These are phyloP conservation scores for Lotus japonicus DNA, from an alignment of 306 rosid species.

Conservation along the genomic window DNA sequence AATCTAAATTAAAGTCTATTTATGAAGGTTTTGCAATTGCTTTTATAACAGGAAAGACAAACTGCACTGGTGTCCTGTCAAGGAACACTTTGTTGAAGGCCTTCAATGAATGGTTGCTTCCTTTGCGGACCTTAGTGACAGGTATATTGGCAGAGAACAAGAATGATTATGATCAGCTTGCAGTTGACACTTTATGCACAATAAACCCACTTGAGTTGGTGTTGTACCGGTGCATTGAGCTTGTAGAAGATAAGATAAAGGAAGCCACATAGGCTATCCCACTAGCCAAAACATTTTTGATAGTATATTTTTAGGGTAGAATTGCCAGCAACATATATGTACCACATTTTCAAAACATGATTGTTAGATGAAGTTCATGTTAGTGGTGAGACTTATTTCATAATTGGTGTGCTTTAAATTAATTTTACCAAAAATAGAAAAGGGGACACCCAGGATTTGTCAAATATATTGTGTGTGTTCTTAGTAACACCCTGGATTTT, in stretches of 20 bases:
- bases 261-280: slow-evolving; percentile 15
- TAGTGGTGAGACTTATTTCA: no score
- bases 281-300: neutral
- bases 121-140: slow-evolving; percentile 37
- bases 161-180: slow-evolving; percentile 31
- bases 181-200: slow-evolving; percentile 45
- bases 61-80: slow-evolving; percentile 49
- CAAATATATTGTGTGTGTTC: no score
- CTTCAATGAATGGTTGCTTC: slow-evolving; percentile 41
- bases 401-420: no score
- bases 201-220: slow-evolving; percentile 82
- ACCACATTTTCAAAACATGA: no score
- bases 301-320: neutral
- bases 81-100: slow-evolving; percentile 32
- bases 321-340: no score
- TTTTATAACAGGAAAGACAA: slow-evolving; percentile 55
- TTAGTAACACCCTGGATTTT: no score
- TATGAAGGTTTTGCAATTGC: neutral
- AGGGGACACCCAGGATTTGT: no score
- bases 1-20: neutral
- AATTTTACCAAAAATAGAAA: no score
- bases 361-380: no score
- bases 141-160: slow-evolving; percentile 33
- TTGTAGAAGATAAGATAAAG: slow-evolving; percentile 63
- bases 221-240: slow-evolving; percentile 81